These are phyloP conservation scores for Rhynchosporium secalis DNA, from an alignment of 2,329 filamentous ascomycete species.

Conservation along the genomic window DNA sequence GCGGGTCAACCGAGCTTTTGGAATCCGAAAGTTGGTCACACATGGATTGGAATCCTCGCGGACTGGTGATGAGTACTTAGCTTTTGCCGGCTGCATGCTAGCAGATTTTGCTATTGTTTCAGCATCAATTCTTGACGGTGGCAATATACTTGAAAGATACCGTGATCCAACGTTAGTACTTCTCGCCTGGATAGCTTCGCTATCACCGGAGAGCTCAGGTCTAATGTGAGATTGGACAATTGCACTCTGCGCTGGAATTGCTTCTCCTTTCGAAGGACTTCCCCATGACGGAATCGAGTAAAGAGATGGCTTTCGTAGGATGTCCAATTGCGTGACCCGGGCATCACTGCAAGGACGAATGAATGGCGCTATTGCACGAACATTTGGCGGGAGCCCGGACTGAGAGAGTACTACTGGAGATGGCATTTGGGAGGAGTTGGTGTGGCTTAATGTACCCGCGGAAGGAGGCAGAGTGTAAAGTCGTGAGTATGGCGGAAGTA, in stretches of 20 bases:
- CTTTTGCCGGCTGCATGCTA: slow-evolving; percentile 1
- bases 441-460: slow-evolving; percentile 2
- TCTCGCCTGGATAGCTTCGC: not conserved
- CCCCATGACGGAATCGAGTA: slow-evolving; percentile 35
- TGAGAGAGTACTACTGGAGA: not conserved
- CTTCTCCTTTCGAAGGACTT: not conserved
- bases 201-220: not conserved
- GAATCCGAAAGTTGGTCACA: slow-evolving; percentile 16
- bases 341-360: not conserved
- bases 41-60: not conserved
- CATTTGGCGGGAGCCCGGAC: not conserved
- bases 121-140: not conserved
- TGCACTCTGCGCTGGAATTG: not conserved
- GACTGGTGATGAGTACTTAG: slow-evolving; percentile 5
- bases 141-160: not conserved
- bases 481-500: not conserved
- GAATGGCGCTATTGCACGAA: not conserved
- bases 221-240: not conserved
- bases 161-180: not conserved
- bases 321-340: slow-evolving; percentile 19
- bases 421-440: not conserved
- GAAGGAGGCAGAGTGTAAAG: not conserved
- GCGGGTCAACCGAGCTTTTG: slow-evolving; percentile 8
- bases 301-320: slow-evolving; percentile 35
- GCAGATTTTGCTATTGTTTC: not conserved